Evolutionary conservation across 2,329 filamentous ascomycete genomes (phyloP).

Genomic region (Pseudogymnoascus sp.): DNA sequence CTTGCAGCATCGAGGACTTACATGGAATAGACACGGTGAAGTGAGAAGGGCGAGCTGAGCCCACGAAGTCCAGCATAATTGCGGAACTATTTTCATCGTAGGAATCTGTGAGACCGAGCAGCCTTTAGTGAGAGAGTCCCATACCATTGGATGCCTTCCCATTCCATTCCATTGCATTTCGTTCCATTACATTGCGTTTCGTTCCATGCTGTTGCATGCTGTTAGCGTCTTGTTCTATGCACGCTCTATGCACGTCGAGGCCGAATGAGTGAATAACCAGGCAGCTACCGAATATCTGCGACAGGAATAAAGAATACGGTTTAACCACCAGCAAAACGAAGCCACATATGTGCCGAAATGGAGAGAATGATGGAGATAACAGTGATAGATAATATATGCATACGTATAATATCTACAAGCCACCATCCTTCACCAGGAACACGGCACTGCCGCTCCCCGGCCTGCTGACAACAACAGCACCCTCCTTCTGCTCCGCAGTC

Average conservation of each 20-base stretch:
- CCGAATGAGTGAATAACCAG: neutral
- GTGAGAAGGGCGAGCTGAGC: neutral
- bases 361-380: neutral
- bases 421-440: conserved; percentile 31
- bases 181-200: neutral
- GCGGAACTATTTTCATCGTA: neutral
- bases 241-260: neutral
- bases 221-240: neutral
- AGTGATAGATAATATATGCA: neutral
- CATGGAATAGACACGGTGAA: neutral
- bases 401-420: conserved; percentile 1
- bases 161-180: neutral
- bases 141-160: neutral
- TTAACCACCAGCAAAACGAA: neutral
- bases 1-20: neutral
- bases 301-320: neutral
- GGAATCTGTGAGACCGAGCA: neutral
- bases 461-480: conserved; percentile 81
- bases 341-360: too few species aligned
- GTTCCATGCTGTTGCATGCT: neutral
- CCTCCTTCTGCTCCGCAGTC: conserved; percentile 63
- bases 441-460: conserved; percentile 67
- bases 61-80: neutral
- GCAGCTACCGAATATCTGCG: neutral
- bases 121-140: neutral